These are phyloP conservation scores for Bretziella fagacearum DNA, from an alignment of 2,329 filamentous ascomycete species.

Conservation along the genomic window DNA sequence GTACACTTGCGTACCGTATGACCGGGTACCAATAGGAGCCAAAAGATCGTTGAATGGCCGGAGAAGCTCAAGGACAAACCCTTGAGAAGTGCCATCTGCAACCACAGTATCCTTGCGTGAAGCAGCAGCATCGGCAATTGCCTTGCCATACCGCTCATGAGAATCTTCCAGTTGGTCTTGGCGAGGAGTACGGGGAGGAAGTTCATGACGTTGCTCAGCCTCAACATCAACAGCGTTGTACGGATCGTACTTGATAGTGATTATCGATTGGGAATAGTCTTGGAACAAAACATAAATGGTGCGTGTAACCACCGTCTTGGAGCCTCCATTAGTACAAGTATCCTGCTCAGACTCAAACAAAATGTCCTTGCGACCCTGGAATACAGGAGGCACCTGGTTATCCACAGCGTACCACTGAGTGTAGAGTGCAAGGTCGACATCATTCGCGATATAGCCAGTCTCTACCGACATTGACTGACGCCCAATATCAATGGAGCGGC, in stretches of 20 bases:
- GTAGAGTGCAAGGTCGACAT: slow-evolving; percentile 59
- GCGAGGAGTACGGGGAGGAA: slow-evolving; percentile 61
- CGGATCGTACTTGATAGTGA: slow-evolving; percentile 64
- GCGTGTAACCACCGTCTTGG: slow-evolving; percentile 56
- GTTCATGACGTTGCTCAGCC: slow-evolving; percentile 73
- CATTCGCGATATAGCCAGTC: slow-evolving; percentile 70
- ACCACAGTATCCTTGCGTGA: slow-evolving; percentile 64
- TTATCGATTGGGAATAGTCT: slow-evolving; percentile 88
- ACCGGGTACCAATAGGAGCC: slow-evolving; percentile 66
- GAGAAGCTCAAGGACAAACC: slow-evolving; percentile 64
- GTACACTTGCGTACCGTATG: slow-evolving; percentile 76
- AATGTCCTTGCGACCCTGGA: slow-evolving; percentile 71
- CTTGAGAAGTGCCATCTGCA: slow-evolving; percentile 66
- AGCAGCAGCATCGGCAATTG: slow-evolving; percentile 52
- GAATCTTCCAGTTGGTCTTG: slow-evolving; percentile 87
- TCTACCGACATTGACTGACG: slow-evolving; percentile 54
- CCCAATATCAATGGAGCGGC: slow-evolving; percentile 55
- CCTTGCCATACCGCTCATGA: slow-evolving; percentile 64
- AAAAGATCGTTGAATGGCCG: slow-evolving; percentile 57
- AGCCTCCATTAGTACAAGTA: slow-evolving; percentile 48
- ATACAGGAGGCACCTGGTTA: slow-evolving; percentile 59
- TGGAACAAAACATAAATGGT: slow-evolving; percentile 79
- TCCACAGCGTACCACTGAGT: slow-evolving; percentile 79
- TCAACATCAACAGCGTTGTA: slow-evolving; percentile 54
- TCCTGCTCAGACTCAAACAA: slow-evolving; percentile 69